Evolutionary conservation across 106 monocot species (phyloP).

Genomic region (Hemerocallis citrina): DNA sequence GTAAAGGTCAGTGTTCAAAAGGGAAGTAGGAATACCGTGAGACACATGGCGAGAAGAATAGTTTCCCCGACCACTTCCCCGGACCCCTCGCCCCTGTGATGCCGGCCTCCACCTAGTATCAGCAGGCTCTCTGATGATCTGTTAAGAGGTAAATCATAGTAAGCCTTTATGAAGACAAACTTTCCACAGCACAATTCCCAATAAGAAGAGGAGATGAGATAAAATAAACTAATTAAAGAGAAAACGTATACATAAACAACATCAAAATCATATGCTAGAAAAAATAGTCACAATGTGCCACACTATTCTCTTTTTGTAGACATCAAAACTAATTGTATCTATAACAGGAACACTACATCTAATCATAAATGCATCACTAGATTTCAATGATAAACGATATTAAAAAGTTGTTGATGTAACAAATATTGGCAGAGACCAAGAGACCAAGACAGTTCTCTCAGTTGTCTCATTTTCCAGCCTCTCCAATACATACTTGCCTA

Average conservation of each 20-base stretch:
- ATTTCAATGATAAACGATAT: too few relatives aligned
- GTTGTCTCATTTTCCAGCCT: too few relatives aligned
- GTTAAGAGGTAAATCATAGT: slow-evolving; percentile 2
- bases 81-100: slow-evolving; percentile 36
- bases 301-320: neutral
- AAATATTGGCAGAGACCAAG: too few relatives aligned
- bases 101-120: slow-evolving; percentile 47
- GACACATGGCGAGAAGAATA: slow-evolving; percentile 31
- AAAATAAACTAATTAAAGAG: neutral
- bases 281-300: neutral
- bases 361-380: too few relatives aligned
- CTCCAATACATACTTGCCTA: too few relatives aligned
- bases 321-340: too few relatives aligned
- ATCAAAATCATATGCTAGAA: neutral
- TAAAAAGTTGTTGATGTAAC: too few relatives aligned
- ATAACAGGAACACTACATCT: too few relatives aligned
- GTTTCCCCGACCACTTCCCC: slow-evolving; percentile 48
- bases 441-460: too few relatives aligned
- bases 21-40: slow-evolving; percentile 26
- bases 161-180: neutral
- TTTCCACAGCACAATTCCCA: too few relatives aligned
- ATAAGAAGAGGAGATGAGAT: neutral
- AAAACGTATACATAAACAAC: neutral
- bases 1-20: too few relatives aligned
- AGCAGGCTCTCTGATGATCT: slow-evolving; percentile 37